Percentiles rank a stretch among this genome's conserved stretches.
phyloP scores from a whole-genome alignment of 73 alveolate species.

The Symbiodinium pilosum region DNA sequence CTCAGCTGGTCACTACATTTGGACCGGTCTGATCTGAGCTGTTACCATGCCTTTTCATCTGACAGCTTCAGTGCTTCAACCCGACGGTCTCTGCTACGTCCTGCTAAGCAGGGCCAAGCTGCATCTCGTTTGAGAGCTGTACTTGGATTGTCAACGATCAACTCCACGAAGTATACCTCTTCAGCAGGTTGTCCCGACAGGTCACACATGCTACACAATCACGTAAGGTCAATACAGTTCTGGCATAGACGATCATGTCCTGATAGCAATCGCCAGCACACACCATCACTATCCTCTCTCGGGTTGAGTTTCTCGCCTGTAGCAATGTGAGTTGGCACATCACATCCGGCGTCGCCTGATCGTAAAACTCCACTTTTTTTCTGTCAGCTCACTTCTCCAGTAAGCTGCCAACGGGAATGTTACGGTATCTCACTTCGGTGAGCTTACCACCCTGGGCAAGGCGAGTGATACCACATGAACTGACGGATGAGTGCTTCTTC shows the following conservation, averaged over 20 bases:
- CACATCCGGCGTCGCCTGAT: constrained; percentile 73
- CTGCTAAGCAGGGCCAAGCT: not conserved
- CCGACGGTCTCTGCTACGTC: no score
- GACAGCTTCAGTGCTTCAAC: no score
- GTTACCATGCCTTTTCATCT: no score
- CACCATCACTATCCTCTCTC: not conserved
- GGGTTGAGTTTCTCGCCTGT: not conserved
- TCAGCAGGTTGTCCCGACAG: not conserved
- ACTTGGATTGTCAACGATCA: constrained; percentile 78
- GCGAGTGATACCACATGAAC: not conserved
- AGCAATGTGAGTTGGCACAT: constrained; percentile 88
- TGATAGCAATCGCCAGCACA: not conserved
- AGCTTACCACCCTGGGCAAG: constrained; percentile 35
- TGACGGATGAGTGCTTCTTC: not conserved
- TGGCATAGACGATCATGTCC: constrained; percentile 93
- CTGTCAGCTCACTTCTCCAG: not conserved
- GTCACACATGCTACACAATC: not conserved
- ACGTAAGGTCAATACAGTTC: not conserved
- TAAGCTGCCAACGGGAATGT: constrained; percentile 34
- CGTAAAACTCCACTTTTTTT: not conserved
- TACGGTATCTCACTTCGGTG: constrained; percentile 82
- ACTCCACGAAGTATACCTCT: constrained; percentile 69
- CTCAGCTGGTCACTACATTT: constrained; percentile 13
- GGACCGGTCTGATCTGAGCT: no score
- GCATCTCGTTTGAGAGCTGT: constrained; percentile 70